Evolutionary conservation across 192 early-diverging fungal genomes (phyloP), one percentile per base, ranked within the genome.

Genomic region (Umbelopsis sp.): DNA sequence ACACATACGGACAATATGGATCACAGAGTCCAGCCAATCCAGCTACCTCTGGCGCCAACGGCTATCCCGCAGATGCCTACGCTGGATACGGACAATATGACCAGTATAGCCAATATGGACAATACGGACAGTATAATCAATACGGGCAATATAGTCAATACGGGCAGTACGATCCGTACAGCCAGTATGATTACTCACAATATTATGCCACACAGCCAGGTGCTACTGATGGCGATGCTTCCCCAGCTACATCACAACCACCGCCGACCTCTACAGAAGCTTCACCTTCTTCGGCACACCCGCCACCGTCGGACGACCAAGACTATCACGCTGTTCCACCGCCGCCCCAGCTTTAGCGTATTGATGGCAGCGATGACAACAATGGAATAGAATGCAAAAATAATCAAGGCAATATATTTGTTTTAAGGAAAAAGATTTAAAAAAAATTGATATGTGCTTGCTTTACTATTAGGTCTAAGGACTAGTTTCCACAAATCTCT

Each of bases 241-340:
- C 23, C 12, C 16, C 48, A 3, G 37, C 27, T 25, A 16, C 68
- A 0, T 25, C 73, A 12, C 30, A 55, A 18, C 61, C 74, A 25
- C 23, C 74, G 7, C 52, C 72, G 6, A 11, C 55, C 4, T 10
- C 55, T 16, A 12, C 16, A 16, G 48, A 21, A 18, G 48, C 37
- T 9, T 41, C 72, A 16, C 21, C 55, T 35, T 10, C 55, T 16
- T 18, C n/a, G 2, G 9, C 18, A 1, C 18, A 1, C 49, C 50
- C 6, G 45, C 21, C 7, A 21, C 51, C 9, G 9, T 47, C 22
- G 7, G 37, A 46, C 37, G 46, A 27, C 27, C 46, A n/a, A 15
- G 49, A 49, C 37, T 71, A 71, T 30, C 35, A 71, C 47, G 41
- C 70, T 23, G 70, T 71, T n/a, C 67, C 70, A 46, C 67, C 66